Evolutionary conservation across 108 stramenopile genomes (phyloP), one percentile per base, ranked within the genome.

Genomic region (Skeletonema marinoi): DNA sequence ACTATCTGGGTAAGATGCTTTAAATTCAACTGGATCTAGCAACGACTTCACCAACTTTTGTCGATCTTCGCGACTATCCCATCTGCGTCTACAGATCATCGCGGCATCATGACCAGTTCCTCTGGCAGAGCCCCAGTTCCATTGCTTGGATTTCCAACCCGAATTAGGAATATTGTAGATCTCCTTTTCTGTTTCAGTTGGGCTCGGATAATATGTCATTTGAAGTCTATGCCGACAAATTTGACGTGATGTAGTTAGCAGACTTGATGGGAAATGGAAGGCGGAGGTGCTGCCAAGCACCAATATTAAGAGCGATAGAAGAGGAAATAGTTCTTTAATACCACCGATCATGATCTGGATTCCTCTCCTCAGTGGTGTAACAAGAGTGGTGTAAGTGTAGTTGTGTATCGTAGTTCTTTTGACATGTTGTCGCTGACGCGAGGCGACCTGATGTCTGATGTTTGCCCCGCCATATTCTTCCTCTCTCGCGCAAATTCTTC

Each of bases 21-120:
- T 36, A n/a, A 56, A 65, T 60, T 77, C 73, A 2, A 41, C 65
- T n/a, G 87, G 83, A 36, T 67, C 36, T 13, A 81, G 32, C 59
- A 94, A 76, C 6, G 84, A 68, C 14, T 84, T 19, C 8, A 94
- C 71, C 61, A 94, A 65, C 13, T 65, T 65, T 13, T 46, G 30
- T 66, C 93, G 77, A 50, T 78, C 73, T 32, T 76, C 54, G 17
- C 60, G 32, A n/a, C 78, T 72, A 10, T 60, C 39, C 77, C 87
- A 91, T 35, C 74, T 70, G n/a, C 74, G 77, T 35, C 93, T 80
- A 68, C 93, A 91, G 60, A 94, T 89, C 10, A 72, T 65, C 7
- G 93, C 93, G 73, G 91, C 92, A 59, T 94, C 93, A 65, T 92
- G 93, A 31, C 91, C 93, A 10, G 93, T 94, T 16, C 93, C 91